Percentiles rank a stretch among this genome's conserved stretches.
Conservation (phyloP, 495 filamentous ascomycete genomes). For the Barbatosphaeria neglecta region DNA sequence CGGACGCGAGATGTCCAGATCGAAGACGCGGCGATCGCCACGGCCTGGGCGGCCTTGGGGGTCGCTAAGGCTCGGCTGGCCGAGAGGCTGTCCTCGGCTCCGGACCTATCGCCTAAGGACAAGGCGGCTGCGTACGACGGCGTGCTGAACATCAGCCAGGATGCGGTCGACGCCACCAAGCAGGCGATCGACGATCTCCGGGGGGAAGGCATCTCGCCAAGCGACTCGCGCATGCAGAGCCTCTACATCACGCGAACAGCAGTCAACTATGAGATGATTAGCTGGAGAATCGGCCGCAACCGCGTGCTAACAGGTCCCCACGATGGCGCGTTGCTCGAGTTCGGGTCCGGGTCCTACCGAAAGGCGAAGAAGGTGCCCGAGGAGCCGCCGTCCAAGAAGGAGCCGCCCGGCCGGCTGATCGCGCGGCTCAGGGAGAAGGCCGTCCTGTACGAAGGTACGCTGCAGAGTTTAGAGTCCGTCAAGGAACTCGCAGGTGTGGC, state of each 20-base stretch:
- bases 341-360: constrained; percentile 24
- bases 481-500: constrained; percentile 83
- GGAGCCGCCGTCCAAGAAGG: constrained; percentile 39
- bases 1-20: constrained; percentile 76
- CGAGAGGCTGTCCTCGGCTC: constrained; percentile 50
- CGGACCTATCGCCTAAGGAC: constrained; percentile 43
- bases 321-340: constrained; percentile 57
- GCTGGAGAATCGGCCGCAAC: constrained; percentile 91
- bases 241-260: constrained; percentile 86
- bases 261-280: constrained; percentile 83
- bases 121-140: constrained; percentile 79
- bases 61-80: constrained; percentile 42
- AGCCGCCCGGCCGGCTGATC: constrained; percentile 53
- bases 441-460: constrained; percentile 82
- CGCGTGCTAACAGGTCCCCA: constrained; percentile 69
- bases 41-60: constrained; percentile 47
- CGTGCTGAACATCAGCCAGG: constrained; percentile 81
- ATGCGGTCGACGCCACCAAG: constrained; percentile 86
- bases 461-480: constrained; percentile 81
- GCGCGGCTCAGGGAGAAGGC: constrained; percentile 76
- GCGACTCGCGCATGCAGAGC: constrained; percentile 82
- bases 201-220: constrained; percentile 69
- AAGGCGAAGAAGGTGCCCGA: constrained; percentile 34
- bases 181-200: constrained; percentile 82
- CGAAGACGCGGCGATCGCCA: constrained; percentile 84